These are phyloP conservation scores for Pichia sp. DNA, from an alignment of 1,139 yeast genomes.

Conservation along the genomic window DNA sequence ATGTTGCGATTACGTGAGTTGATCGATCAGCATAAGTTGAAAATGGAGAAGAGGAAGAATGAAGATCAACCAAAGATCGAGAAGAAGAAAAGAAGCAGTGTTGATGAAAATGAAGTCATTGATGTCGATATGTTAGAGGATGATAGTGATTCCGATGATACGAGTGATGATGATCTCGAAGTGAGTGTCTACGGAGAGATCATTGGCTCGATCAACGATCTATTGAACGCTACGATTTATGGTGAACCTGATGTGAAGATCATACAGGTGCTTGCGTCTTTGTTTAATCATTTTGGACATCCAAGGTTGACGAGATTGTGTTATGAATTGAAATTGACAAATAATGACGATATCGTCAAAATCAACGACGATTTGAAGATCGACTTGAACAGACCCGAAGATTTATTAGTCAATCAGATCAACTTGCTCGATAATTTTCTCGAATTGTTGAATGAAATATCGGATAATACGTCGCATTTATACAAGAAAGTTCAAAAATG, in stretches of 20 bases:
- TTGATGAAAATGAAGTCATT: neutral
- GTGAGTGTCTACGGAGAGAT: slow-evolving; percentile 33
- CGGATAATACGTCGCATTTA: slow-evolving; percentile 13
- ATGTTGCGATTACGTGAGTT: slow-evolving; percentile 60
- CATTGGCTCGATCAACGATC: slow-evolving; percentile 48
- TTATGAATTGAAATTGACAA: slow-evolving; percentile 55
- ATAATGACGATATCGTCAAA: slow-evolving; percentile 1
- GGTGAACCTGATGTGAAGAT: slow-evolving; percentile 62
- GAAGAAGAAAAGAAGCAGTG: neutral
- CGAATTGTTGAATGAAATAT: slow-evolving; percentile 18
- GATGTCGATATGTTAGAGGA: neutral
- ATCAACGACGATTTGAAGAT: slow-evolving; percentile 23
- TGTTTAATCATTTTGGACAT: slow-evolving; percentile 48
- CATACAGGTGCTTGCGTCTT: slow-evolving; percentile 45
- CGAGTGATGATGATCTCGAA: slow-evolving; percentile 11
- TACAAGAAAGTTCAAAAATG: slow-evolving; percentile 8
- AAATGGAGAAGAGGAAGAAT: neutral
- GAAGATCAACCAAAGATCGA: neutral
- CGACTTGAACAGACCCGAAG: slow-evolving; percentile 19
- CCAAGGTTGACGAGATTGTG: slow-evolving; percentile 57
- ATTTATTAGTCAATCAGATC: slow-evolving; percentile 25
- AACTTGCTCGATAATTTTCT: slow-evolving; percentile 21
- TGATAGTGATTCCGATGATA: slow-evolving; percentile 28
- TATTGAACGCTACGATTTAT: slow-evolving; percentile 54
- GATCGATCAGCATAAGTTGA: slow-evolving; percentile 19